phyloP scores from a whole-genome alignment of 2,329 filamentous ascomycete species.

The Parafenestella ontariensis region DNA sequence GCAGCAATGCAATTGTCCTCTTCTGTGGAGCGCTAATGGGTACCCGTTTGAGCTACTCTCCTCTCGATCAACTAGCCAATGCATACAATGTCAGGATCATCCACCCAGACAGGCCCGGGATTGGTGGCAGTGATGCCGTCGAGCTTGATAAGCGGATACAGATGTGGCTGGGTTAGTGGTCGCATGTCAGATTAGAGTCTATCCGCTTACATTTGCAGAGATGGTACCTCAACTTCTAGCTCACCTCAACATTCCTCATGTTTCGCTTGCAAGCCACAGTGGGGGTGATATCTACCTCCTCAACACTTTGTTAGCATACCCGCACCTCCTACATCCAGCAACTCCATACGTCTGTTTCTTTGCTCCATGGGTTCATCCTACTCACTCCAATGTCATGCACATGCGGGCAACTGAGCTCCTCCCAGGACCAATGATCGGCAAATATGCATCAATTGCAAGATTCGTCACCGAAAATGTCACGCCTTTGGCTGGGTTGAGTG shows the following conservation, averaged over 20 bases:
- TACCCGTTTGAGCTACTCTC: constrained; percentile 30
- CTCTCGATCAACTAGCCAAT: constrained; percentile 38
- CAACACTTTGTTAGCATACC: constrained; percentile 37
- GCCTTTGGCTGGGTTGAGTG: constrained; percentile 31
- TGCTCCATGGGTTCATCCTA: constrained; percentile 42
- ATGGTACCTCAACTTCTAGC: constrained; percentile 37
- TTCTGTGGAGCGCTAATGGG: constrained; percentile 41
- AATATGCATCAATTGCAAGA: constrained; percentile 25
- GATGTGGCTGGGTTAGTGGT: constrained; percentile 35
- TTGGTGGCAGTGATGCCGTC: constrained; percentile 37
- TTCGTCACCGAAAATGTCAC: constrained; percentile 34
- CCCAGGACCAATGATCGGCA: constrained; percentile 33
- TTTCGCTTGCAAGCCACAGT: constrained; percentile 44
- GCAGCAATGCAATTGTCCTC: constrained; percentile 38
- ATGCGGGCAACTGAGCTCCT: constrained; percentile 34
- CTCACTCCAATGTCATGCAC: constrained; percentile 29
- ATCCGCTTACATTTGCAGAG: constrained; percentile 23
- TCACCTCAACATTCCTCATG: constrained; percentile 37
- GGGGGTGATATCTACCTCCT: constrained; percentile 40
- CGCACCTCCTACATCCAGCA: constrained; percentile 33
- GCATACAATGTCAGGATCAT: constrained; percentile 37
- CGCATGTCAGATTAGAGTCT: background rate
- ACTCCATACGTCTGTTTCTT: constrained; percentile 40
- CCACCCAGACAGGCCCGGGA: constrained; percentile 38
- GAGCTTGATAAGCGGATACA: constrained; percentile 31